Evolutionary conservation across 352 stramenopile species (phyloP).

Genomic region (Globisporangium polare): DNA sequence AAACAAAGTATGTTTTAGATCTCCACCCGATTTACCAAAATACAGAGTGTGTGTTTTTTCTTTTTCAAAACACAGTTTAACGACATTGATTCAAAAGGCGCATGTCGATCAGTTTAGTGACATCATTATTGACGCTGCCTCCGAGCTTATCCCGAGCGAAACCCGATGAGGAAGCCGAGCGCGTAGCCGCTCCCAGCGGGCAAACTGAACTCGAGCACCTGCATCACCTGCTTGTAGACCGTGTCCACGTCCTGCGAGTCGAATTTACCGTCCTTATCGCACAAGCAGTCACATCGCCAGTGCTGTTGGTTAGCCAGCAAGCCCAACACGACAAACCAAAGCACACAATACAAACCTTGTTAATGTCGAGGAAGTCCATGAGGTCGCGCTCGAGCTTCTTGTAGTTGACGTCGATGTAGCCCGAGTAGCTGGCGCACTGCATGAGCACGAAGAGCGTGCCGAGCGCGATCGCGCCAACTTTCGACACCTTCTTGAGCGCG

Average conservation of each 20-base stretch:
- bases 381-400: conserved; percentile 85
- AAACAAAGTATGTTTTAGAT: no score
- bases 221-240: conserved; percentile 73
- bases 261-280: conserved; percentile 51
- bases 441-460: conserved; percentile 84
- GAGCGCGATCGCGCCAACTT: conserved; percentile 80
- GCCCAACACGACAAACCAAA: neutral
- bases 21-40: no score
- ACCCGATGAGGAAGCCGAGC: conserved; percentile 70
- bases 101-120: no score
- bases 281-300: neutral
- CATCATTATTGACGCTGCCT: no score
- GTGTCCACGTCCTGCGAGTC: conserved; percentile 76
- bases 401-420: conserved; percentile 92
- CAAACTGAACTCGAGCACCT: conserved; percentile 75
- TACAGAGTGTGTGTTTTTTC: no score
- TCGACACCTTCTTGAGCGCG: conserved; percentile 90
- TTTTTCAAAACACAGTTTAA: no score
- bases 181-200: conserved; percentile 74
- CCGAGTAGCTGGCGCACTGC: conserved; percentile 86
- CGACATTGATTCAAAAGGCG: no score
- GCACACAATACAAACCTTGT: conserved; percentile 31
- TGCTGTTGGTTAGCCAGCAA: neutral
- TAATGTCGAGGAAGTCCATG: conserved; percentile 67
- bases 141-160: conserved; percentile 54